phyloP scores from a whole-genome alignment of 192 early-diverging fungal species.

The Coemansia sp. region DNA sequence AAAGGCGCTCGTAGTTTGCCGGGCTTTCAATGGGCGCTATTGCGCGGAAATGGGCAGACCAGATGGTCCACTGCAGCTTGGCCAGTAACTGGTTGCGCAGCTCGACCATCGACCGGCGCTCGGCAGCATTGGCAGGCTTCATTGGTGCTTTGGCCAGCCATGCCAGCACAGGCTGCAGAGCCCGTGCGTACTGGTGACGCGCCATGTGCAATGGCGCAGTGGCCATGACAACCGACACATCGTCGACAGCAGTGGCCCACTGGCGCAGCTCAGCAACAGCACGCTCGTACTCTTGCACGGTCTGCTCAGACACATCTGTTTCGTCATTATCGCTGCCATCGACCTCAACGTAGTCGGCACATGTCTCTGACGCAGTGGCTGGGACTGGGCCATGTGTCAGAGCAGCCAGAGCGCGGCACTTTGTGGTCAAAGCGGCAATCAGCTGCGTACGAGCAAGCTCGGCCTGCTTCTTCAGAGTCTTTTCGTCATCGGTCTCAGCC shows the following conservation, averaged over 20 bases:
- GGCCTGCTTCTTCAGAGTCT: constrained; percentile 67
- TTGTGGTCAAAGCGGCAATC: constrained; percentile 60
- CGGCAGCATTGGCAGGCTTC: constrained; percentile 53
- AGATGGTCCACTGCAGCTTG: constrained; percentile 69
- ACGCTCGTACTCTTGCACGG: constrained; percentile 55
- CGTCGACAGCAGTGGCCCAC: constrained; percentile 60
- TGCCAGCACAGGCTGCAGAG: constrained; percentile 71
- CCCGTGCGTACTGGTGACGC: constrained; percentile 62
- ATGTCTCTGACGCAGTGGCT: constrained; percentile 19
- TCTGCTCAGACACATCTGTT: constrained; percentile 11
- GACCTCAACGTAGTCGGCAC: constrained; percentile 53
- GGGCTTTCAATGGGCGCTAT: constrained; percentile 25
- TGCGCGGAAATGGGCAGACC: constrained; percentile 58
- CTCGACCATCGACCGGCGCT: constrained; percentile 57
- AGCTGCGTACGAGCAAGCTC: constrained; percentile 72
- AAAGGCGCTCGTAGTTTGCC: constrained; percentile 21
- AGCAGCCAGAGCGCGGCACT: constrained; percentile 56
- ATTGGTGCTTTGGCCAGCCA: constrained; percentile 65
- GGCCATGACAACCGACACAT: constrained; percentile 55
- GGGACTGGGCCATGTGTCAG: constrained; percentile 18
- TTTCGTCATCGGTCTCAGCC: constrained; percentile 56
- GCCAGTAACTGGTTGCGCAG: constrained; percentile 60
- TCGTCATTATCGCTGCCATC: constrained; percentile 19
- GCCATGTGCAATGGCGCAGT: constrained; percentile 60
- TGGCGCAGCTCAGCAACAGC: constrained; percentile 59